phyloP scores from a whole-genome alignment of 2,329 filamentous ascomycete genomes.

The Scedosporium dehoogii region DNA sequence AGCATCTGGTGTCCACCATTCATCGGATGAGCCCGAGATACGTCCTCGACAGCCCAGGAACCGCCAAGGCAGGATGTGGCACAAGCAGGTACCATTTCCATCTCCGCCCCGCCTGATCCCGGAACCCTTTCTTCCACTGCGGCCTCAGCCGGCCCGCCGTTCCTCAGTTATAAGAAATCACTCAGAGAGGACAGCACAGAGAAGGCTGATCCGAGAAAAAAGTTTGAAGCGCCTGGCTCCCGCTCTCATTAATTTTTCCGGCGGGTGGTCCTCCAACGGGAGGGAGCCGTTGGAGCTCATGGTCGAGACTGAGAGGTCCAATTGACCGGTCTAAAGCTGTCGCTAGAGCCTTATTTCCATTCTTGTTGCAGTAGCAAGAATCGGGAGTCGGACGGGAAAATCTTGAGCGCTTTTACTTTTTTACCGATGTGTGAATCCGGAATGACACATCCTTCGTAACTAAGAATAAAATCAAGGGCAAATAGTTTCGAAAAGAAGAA shows the following conservation, averaged over 20 bases:
- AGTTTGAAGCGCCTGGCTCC: not conserved
- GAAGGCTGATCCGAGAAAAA: not conserved
- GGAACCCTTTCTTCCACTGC: not conserved
- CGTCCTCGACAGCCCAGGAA: not conserved
- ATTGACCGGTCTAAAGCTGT: not conserved
- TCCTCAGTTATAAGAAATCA: not conserved
- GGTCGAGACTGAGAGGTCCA: slow-evolving; percentile 18
- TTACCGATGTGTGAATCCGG: no score
- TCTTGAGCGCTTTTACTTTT: no score
- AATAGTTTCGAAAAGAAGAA: no score
- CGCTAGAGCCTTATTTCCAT: not conserved
- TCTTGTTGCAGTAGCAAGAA: no score
- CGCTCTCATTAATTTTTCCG: not conserved
- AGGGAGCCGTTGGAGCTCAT: slow-evolving; percentile 23
- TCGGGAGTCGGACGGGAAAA: no score
- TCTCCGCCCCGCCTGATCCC: not conserved
- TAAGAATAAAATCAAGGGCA: no score
- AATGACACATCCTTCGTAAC: no score
- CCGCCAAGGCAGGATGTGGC: not conserved
- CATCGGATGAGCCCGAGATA: no score
- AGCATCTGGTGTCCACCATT: no score
- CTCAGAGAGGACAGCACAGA: not conserved
- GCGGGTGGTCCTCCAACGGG: slow-evolving; percentile 11
- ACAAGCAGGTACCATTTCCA: not conserved
- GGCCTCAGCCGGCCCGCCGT: not conserved